Conservation (phyloP, 441 rosid genomes). For the Corymbia citriodora region DNA sequence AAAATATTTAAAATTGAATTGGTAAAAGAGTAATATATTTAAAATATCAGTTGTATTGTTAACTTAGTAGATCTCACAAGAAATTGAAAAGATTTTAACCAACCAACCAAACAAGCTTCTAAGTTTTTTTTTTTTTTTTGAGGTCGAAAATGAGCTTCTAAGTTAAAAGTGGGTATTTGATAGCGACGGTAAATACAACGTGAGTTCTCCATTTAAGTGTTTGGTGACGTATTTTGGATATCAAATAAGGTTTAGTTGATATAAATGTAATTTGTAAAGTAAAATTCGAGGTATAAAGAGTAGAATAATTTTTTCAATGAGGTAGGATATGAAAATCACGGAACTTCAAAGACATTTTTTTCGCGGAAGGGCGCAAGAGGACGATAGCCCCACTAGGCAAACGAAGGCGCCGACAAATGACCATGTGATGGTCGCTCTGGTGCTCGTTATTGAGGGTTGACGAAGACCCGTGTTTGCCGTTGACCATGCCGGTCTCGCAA, state of each 20-base stretch:
- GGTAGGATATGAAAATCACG: not conserved
- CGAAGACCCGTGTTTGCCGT: too few relatives aligned
- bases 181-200: fast-evolving
- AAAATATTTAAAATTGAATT: too few relatives aligned
- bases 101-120: not conserved
- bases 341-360: not conserved
- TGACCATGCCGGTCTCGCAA: too few relatives aligned
- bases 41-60: fast-evolving
- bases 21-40: too few relatives aligned
- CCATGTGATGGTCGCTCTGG: too few relatives aligned
- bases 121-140: not conserved
- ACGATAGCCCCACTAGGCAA: not conserved
- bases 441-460: too few relatives aligned
- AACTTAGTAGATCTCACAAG: not conserved
- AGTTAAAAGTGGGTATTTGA: not conserved
- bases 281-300: not conserved
- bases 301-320: fast-evolving
- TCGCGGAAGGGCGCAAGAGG: not conserved
- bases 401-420: not conserved
- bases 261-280: not conserved
- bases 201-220: fast-evolving
- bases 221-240: not conserved
- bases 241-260: not conserved
- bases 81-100: not conserved
- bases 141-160: too few relatives aligned